Evolutionary conservation across 176 grass and related monocot genomes (phyloP).

Genomic region (Panicum miliaceum): DNA sequence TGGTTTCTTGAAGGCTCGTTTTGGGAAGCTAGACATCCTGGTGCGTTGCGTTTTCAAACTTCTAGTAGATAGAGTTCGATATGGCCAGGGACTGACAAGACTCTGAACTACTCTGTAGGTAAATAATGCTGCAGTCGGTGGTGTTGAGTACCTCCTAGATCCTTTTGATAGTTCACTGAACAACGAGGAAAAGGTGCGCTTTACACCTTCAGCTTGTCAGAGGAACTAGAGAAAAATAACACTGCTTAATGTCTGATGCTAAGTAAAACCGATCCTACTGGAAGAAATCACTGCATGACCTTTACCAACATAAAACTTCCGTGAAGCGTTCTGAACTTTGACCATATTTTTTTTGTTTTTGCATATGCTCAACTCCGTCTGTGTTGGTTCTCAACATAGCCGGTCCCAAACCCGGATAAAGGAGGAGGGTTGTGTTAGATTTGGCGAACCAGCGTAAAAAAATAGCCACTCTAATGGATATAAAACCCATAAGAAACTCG

Average conservation of each 20-base stretch:
- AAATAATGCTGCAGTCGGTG: conserved; percentile 40
- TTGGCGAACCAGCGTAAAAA: too few relatives aligned
- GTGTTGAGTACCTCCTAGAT: neutral
- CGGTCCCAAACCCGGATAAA: too few relatives aligned
- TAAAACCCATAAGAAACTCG: too few relatives aligned
- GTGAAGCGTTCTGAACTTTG: too few relatives aligned
- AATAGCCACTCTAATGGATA: too few relatives aligned
- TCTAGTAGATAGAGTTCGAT: neutral
- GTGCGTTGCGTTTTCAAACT: neutral
- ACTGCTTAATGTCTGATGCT: too few relatives aligned
- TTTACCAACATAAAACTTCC: too few relatives aligned
- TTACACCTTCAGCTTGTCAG: neutral
- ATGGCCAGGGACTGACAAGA: neutral
- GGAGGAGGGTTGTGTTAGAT: too few relatives aligned
- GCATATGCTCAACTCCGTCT: too few relatives aligned
- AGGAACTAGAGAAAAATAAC: neutral
- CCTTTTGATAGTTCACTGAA: neutral
- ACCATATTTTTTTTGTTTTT: too few relatives aligned
- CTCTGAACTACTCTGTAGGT: neutral
- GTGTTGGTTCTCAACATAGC: too few relatives aligned
- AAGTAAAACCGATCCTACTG: too few relatives aligned
- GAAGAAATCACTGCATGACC: neutral
- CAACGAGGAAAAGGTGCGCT: conserved; percentile 10
- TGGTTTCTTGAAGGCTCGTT: conserved; percentile 35
- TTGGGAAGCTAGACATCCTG: conserved; percentile 51